Percentiles rank a stretch among this genome's conserved stretches.
phyloP scores from a whole-genome alignment of 108 stramenopile species.

The Cyclotella baltica region DNA sequence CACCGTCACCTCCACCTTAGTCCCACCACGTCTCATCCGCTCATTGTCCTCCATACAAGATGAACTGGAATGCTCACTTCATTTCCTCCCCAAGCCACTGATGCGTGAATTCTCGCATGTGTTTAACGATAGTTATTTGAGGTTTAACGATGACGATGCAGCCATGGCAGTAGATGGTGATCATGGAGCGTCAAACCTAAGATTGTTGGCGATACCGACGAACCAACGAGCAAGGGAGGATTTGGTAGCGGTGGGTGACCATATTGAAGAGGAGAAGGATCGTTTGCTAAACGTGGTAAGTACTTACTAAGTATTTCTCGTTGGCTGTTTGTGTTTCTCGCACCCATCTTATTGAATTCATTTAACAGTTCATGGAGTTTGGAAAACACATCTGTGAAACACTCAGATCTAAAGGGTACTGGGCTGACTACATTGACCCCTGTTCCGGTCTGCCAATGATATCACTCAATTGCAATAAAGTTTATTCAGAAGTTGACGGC shows the following conservation, averaged over 20 bases:
- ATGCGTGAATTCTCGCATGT: slow-evolving; percentile 87
- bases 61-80: slow-evolving; percentile 73
- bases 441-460: slow-evolving; percentile 97
- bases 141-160: slow-evolving; percentile 14
- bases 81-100: slow-evolving; percentile 77
- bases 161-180: background rate
- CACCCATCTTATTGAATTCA: slow-evolving; percentile 7
- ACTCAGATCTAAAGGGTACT: slow-evolving; percentile 69
- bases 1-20: slow-evolving; percentile 32
- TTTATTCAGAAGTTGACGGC: slow-evolving; percentile 95
- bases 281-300: slow-evolving; percentile 81
- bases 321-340: background rate
- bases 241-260: slow-evolving; percentile 86
- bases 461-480: slow-evolving; percentile 69
- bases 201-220: slow-evolving; percentile 84
- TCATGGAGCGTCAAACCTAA: slow-evolving; percentile 23
- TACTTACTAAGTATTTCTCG: background rate
- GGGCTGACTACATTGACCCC: slow-evolving; percentile 98
- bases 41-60: slow-evolving; percentile 38
- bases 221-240: slow-evolving; percentile 86
- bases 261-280: slow-evolving; percentile 88
- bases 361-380: slow-evolving; percentile 69
- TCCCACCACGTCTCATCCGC: slow-evolving; percentile 57
- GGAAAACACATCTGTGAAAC: slow-evolving; percentile 69
- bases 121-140: slow-evolving; percentile 71